Base-by-base conservation (phyloP, 331 rosid genomes). In the Ulmus americana region DNA sequence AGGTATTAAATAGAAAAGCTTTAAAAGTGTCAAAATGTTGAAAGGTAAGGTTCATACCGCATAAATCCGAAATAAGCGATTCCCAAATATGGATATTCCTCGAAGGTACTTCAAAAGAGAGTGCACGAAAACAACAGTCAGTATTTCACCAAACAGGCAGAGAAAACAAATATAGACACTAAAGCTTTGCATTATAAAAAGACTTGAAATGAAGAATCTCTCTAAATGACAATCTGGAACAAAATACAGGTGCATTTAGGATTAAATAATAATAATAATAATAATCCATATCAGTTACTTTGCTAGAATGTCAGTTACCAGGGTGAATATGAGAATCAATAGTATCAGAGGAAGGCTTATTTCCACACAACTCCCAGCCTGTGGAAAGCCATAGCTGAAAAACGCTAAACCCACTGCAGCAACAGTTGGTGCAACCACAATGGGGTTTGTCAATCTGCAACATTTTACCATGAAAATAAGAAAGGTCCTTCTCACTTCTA, bases 381-480 rank as follows among this genome's bases (percentile, higher is more conserved):
- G 97, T 22, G 94, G 95, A 80, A 92, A 89, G n/a, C 98, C 98
- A 46, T 83, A 92, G 84, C 98, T 86, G 64, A 92, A 92, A 80
- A 92, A 92, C 18, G 98, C 97, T 76, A 92, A 85, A 64, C 98
- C 96, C 53, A 89, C 84, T 1, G 96, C 95, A 14, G 97, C 95
- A 76, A 92, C 90, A 50, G 98, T 87, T 57, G 98, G 98, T 44
- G 98, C 98, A 74, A 92, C 90, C 72, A 92, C 95, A 55, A 89
- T 67, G 46, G 98, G 98, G 76, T 89, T 86, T 87, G 84, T 83
- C 69, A 91, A 64, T 82, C 97, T 91, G 75, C 76, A 79, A 70
- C 14, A 52, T 42, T 15, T 58, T 38, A 44, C 53, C 63, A 58
- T 45, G 56, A 12, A 45, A 6, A 57, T 59, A 13, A 51, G 28